Evolutionary conservation across 768 basidiomycete genomes (phyloP).

Genomic region (Serendipita sp.): DNA sequence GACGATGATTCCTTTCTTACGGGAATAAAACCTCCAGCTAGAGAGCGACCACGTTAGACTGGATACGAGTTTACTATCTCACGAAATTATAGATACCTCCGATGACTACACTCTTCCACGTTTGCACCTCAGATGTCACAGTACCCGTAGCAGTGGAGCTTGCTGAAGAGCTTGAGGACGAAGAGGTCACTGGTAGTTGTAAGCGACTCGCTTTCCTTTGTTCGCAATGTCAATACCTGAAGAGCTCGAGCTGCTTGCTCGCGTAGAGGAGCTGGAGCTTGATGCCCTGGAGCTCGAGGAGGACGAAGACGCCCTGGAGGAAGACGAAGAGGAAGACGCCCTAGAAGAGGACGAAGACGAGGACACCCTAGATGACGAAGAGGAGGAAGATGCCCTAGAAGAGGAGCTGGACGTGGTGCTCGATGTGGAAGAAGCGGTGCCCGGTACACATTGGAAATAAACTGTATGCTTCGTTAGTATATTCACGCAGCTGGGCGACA

Average conservation of each 20-base stretch:
- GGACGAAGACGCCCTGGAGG: not conserved
- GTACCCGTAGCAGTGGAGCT: not conserved
- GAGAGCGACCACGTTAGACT: not conserved
- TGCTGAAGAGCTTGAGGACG: not conserved
- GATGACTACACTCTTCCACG: constrained; percentile 1
- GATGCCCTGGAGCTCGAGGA: too few species aligned
- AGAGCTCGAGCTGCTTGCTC: not conserved
- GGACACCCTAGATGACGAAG: not conserved
- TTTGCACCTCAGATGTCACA: not conserved
- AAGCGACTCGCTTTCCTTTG: too few species aligned
- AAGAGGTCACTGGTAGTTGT: not conserved
- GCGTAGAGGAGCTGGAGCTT: constrained; percentile 1
- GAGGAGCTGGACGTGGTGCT: not conserved
- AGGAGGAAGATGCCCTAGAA: not conserved
- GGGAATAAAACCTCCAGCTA: constrained; percentile 1
- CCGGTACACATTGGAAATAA: too few species aligned
- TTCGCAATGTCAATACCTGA: too few species aligned
- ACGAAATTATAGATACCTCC: not conserved
- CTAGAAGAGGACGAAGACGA: not conserved
- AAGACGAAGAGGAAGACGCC: not conserved
- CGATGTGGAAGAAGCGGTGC: too few species aligned
- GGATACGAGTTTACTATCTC: not conserved
- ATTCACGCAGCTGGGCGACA: too few species aligned
- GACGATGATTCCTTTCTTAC: not conserved
- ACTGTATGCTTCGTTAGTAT: too few species aligned